Evolutionary conservation across 257 asterid species (phyloP), one percentile per base, ranked within the genome.

Genomic region (Echium plantagineum): DNA sequence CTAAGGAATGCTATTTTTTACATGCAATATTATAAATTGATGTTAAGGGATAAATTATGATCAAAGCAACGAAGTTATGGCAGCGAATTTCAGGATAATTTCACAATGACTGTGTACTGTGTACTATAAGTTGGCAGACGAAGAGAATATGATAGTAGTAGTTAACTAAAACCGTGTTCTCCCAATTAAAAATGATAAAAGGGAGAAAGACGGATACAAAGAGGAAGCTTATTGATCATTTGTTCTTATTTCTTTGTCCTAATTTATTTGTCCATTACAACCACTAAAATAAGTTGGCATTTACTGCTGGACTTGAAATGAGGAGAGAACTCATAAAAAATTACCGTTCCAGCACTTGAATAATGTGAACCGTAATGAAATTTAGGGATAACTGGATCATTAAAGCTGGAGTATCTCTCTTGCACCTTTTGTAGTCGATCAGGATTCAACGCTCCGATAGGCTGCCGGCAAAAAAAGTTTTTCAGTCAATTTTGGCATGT

Each of bases 311-410:
- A 35, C 47, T 35, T 35, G 60, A 30, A 15, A 55, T 62, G 68
- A 64, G 49, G 68, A 28, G 49, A 67, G 61, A 3, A 57, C 9
- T 49, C 17, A 49, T 24, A 48, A 71, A 70, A 70, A 74, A 88
- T 61, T 83, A 91, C 98, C 61, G 89, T 82, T 84, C 97, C 98
- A 68, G 98, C 96, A 74, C 94, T 91, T 73, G 98, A 91, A 68
- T 91, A 91, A 80, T 91, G 98, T 63, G 98, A 91, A 63, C 98
- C 98, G 71, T 88, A 91, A 78, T 85, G 98, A 68, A 91, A 91
- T 75, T 89, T 88, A 58, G 98, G 98, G 70, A 91, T 91, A 77
- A 84, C 77, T 54, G 96, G 96, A 75, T 91, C 98, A 53, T 91
- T 90, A 66, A 91, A 83, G 74, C 94, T 88, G 64, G 95, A 79